Conservation (phyloP, 2,329 filamentous ascomycete genomes). For the Claviceps quebecensis region DNA sequence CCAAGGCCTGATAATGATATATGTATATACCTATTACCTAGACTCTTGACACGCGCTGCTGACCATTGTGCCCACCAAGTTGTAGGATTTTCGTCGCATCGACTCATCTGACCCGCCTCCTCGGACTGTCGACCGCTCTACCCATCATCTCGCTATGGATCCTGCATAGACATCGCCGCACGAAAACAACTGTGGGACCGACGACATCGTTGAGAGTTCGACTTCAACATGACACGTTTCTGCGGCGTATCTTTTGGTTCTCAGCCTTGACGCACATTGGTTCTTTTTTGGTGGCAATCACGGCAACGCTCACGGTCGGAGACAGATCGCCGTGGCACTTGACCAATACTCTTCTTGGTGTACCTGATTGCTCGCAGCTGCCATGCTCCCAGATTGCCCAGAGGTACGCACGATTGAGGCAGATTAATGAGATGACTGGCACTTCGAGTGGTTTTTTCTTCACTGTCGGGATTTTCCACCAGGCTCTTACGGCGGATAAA, state of each 20-base stretch:
- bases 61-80: neutral
- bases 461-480: slow-evolving; percentile 1
- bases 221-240: neutral
- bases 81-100: neutral
- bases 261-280: slow-evolving; percentile 5
- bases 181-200: neutral
- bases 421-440: slow-evolving; percentile 9
- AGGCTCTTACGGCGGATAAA: neutral
- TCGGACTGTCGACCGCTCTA: neutral
- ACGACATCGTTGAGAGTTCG: no score
- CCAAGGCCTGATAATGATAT: no score
- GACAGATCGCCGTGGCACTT: slow-evolving; percentile 1
- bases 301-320: neutral
- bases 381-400: neutral
- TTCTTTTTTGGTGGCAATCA: slow-evolving; percentile 5
- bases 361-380: neutral
- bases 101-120: neutral
- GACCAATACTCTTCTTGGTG: slow-evolving; percentile 4
- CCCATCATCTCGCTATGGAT: neutral
- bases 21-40: no score
- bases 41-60: no score
- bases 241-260: slow-evolving; percentile 1
- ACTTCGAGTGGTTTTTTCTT: slow-evolving; percentile 9
- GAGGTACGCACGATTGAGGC: slow-evolving; percentile 5
- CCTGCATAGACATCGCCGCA: neutral